phyloP scores from a whole-genome alignment of 306 rosid genomes.

The Arachis stenosperma region DNA sequence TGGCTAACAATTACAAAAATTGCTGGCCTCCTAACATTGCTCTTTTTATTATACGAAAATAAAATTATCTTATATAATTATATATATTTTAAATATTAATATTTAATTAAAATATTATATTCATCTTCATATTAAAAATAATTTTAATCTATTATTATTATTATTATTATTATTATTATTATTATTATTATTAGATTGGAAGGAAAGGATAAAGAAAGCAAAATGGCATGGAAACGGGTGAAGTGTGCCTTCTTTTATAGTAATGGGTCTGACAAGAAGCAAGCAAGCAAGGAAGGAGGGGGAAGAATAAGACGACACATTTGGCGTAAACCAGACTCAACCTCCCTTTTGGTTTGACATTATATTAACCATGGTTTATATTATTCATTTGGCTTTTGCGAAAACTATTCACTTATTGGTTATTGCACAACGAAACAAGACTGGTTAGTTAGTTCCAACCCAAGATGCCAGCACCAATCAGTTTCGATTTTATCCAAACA shows the following conservation, averaged over 20 bases:
- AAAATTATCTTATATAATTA: too few relatives aligned
- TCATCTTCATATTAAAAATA: too few relatives aligned
- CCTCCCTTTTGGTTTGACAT: constrained; percentile 54
- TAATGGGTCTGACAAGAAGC: constrained; percentile 51
- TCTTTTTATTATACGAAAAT: too few relatives aligned
- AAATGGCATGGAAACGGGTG: constrained; percentile 22
- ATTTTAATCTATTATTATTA: too few relatives aligned
- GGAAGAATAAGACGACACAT: constrained; percentile 63
- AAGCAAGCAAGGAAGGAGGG: background rate
- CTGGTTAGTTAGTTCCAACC: background rate
- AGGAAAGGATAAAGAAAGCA: constrained; percentile 16
- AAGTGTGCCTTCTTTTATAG: constrained; percentile 79
- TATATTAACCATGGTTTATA: constrained; percentile 30
- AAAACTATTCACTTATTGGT: background rate
- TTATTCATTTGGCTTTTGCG: background rate
- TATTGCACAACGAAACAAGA: background rate
- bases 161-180: constrained; percentile 26
- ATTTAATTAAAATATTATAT: too few relatives aligned
- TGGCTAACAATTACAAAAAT: too few relatives aligned
- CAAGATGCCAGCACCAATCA: background rate
- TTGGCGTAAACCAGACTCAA: constrained; percentile 95
- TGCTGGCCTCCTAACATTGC: too few relatives aligned
- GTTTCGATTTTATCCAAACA: background rate
- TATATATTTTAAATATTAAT: too few relatives aligned
- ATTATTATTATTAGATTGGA: background rate